Percentiles rank a stretch among this genome's conserved stretches.
Conservation (phyloP, 2,329 filamentous ascomycete species). For the Tolypocladium nubicola region DNA sequence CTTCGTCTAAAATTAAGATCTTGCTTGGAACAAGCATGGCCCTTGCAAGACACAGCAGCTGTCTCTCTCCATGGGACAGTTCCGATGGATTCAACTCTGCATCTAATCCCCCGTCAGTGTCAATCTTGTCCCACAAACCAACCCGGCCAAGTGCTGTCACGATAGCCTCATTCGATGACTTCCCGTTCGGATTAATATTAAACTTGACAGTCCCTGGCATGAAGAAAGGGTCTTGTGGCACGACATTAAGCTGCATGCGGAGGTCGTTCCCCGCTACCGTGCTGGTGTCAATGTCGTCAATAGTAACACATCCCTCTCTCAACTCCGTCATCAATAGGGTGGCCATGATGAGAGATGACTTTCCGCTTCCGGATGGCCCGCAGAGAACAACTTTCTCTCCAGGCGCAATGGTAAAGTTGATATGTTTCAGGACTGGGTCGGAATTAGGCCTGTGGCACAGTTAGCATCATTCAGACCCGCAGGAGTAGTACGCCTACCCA, state of each 20-base stretch:
- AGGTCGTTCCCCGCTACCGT: constrained; percentile 10
- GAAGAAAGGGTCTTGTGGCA: constrained; percentile 42
- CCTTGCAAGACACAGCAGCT: constrained; percentile 28
- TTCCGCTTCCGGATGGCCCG: constrained; percentile 30
- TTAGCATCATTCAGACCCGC: not conserved
- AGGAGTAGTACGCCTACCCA: not conserved
- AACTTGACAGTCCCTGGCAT: constrained; percentile 34
- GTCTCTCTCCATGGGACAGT: constrained; percentile 31
- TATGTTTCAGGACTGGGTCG: constrained; percentile 12
- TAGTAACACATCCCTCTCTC: constrained; percentile 25
- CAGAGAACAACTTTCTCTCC: constrained; percentile 28
- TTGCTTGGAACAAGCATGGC: constrained; percentile 23
- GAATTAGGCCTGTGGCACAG: not conserved
- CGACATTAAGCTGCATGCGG: constrained; percentile 23
- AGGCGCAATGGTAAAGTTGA: constrained; percentile 16
- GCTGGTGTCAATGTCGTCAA: constrained; percentile 31
- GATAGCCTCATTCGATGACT: constrained; percentile 27
- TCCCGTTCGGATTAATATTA: constrained; percentile 35
- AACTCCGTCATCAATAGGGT: constrained; percentile 36
- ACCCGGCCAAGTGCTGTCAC: constrained; percentile 32
- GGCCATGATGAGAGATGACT: constrained; percentile 26
- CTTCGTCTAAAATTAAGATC: constrained; percentile 28
- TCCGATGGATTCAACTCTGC: constrained; percentile 15
- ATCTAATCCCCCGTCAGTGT: constrained; percentile 27
- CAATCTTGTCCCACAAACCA: constrained; percentile 28